Conservation (phyloP, 352 stramenopile species). For the Phytophthora ohioensis region DNA sequence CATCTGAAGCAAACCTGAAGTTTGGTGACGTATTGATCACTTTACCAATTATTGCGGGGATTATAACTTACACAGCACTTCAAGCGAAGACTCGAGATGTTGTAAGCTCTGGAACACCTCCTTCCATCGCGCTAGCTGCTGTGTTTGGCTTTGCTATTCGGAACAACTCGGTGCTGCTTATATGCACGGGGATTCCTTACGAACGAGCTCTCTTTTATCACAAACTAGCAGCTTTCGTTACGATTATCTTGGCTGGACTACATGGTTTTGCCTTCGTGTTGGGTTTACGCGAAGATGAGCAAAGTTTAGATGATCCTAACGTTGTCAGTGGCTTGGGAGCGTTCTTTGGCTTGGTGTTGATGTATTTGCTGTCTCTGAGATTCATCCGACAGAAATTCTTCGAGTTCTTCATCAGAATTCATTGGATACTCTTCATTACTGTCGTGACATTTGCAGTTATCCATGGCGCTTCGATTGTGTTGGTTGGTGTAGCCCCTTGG, state of each 20-base stretch:
- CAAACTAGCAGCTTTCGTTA: constrained; percentile 54
- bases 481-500: constrained; percentile 49
- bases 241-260: constrained; percentile 43
- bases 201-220: constrained; percentile 67
- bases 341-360: constrained; percentile 44
- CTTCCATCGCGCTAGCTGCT: constrained; percentile 43
- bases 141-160: constrained; percentile 58
- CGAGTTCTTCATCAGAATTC: constrained; percentile 55
- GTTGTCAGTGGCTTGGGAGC: constrained; percentile 34
- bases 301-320: constrained; percentile 19
- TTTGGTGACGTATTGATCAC: constrained; percentile 50
- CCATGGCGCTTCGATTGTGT: constrained; percentile 46
- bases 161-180: constrained; percentile 62
- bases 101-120: constrained; percentile 24
- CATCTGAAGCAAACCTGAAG: constrained; percentile 41
- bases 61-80: constrained; percentile 16
- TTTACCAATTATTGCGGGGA: constrained; percentile 26
- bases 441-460: constrained; percentile 51
- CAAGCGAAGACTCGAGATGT: constrained; percentile 28
- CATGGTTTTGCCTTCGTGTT: constrained; percentile 51
- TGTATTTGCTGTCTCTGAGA: constrained; percentile 47
- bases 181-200: constrained; percentile 52
- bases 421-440: constrained; percentile 62
- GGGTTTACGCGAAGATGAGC: constrained; percentile 21
- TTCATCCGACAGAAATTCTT: constrained; percentile 60